A percentile compares a stretch with the other conserved stretches of the same genome.
phyloP scores from a whole-genome alignment of 2,329 filamentous ascomycete genomes.

The Aspergillus ruber region DNA sequence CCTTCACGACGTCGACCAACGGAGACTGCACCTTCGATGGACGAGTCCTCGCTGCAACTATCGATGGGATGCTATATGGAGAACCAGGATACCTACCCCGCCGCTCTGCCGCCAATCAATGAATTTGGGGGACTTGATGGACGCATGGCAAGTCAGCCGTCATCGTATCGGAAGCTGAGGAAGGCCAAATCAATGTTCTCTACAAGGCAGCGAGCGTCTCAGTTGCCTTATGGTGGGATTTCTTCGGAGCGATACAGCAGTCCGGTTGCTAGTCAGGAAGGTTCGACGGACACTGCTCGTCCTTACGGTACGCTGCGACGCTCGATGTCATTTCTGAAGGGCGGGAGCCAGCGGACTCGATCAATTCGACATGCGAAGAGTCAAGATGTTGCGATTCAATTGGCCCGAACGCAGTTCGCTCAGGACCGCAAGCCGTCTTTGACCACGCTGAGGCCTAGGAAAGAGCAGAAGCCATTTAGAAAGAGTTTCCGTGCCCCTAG shows the following conservation, averaged over 20 bases:
- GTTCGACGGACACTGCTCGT: conserved; percentile 6
- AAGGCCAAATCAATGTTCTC: conserved; percentile 46
- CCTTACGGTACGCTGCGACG: conserved; percentile 26
- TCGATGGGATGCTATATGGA: not conserved
- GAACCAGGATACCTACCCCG: conserved; percentile 11
- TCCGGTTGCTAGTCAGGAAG: conserved; percentile 1
- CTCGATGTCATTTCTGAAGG: conserved; percentile 38
- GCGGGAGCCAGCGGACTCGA: conserved; percentile 15
- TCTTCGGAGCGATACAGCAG: conserved; percentile 7
- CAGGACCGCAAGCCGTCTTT: conserved; percentile 21
- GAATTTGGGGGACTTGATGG: conserved; percentile 30
- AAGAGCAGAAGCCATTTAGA: conserved; percentile 30
- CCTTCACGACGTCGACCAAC: conserved; percentile 17
- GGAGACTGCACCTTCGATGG: conserved; percentile 4
- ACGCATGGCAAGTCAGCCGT: conserved; percentile 35
- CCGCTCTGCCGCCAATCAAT: conserved; percentile 20
- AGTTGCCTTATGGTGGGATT: conserved; percentile 9
- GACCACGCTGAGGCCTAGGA: conserved; percentile 14
- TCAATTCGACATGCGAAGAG: conserved; percentile 20
- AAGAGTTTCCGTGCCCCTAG: conserved; percentile 30
- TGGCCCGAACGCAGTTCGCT: conserved; percentile 36
- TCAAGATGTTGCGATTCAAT: conserved; percentile 34
- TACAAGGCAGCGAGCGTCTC: conserved; percentile 28
- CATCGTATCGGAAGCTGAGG: conserved; percentile 42
- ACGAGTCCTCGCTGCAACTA: conserved; percentile 1